A percentile compares a stretch with the other conserved stretches of the same genome.
Conservation (phyloP, 2,329 filamentous ascomycete genomes). For the Cercospora citrullina region DNA sequence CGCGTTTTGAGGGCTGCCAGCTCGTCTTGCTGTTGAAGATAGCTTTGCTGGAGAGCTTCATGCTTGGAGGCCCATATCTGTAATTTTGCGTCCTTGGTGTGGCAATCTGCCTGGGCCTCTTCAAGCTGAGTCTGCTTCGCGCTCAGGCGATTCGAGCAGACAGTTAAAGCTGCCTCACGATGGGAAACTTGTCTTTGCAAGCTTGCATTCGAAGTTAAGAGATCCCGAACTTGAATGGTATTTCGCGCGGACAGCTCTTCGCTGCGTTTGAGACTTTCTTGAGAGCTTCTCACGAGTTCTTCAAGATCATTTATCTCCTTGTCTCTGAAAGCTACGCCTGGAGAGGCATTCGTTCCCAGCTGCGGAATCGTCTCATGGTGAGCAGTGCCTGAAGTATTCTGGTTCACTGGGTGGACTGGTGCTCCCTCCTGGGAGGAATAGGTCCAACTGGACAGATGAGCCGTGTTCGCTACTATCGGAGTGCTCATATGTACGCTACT, state of each 20-base stretch:
- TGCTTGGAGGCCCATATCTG: slow-evolving; percentile 14
- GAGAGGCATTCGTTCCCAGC: slow-evolving; percentile 1
- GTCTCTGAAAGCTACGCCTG: slow-evolving; percentile 33
- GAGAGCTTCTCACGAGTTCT: slow-evolving; percentile 23
- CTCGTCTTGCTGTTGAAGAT: slow-evolving; percentile 16
- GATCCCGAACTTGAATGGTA: slow-evolving; percentile 15
- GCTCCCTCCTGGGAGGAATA: background rate
- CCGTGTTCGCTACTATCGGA: background rate
- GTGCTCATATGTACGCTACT: background rate
- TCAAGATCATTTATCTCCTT: slow-evolving; percentile 31
- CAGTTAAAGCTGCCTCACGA: slow-evolving; percentile 13
- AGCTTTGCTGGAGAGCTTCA: slow-evolving; percentile 15
- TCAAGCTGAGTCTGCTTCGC: slow-evolving; percentile 17
- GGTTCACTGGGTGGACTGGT: background rate
- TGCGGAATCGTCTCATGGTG: background rate
- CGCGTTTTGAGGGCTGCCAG: slow-evolving; percentile 16
- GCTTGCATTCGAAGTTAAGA: slow-evolving; percentile 12
- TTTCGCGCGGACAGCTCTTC: slow-evolving; percentile 19
- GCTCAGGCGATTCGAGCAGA: slow-evolving; percentile 9
- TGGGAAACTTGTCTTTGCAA: slow-evolving; percentile 13
- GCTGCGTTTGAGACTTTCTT: slow-evolving; percentile 20
- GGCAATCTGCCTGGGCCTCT: slow-evolving; percentile 4
- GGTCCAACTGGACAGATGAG: background rate
- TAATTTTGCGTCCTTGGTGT: slow-evolving; percentile 17
- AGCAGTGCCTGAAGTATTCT: background rate